Base-by-base conservation (phyloP, 345 rosid species). In the Erysimum cheiranthoides region DNA sequence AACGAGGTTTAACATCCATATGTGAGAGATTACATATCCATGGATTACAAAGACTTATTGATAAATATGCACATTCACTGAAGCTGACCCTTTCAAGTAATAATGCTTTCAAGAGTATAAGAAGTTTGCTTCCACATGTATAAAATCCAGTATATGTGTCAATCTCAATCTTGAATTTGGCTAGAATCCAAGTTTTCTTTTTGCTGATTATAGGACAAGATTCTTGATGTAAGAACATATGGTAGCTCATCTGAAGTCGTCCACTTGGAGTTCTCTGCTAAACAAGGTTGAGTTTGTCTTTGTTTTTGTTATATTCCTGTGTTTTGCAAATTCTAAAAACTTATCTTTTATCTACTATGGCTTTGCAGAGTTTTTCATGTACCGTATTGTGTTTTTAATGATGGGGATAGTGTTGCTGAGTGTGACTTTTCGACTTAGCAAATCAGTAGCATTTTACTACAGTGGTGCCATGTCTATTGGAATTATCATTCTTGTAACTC, bases 81-180 rank as follows among this genome's bases (percentile, higher is more conserved):
- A 93, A 82, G 79, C 66, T 90, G 82, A 84, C 79, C 45, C 81
- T 90, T 81, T 70, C 66, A 14, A 78, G 66, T 42, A 81, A 76
- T 42, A 81, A 74, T 27, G 69, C 74, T 78, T 79, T 83, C 17
- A 69, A 63, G 73, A 75, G 61, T 34, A 70, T 85, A 38, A n/a
- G 91, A 86, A 65, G 83, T 87, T 78, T 93, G 98, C 78, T 90
- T 93, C 82, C 94, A 93, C 66, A 81, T 89, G 98, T 93, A 18
- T 31, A 28, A 30, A 39, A 52, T 51, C 36, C 4, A 36, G 25
- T 5, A 28, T 68, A 13, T 27, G 4, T 40, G 1, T 40, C 31
- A 28, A 40, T 40, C 50, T 38, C 36, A 36, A 6, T 4, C n/a
- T 2, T 68, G 62, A 1, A 40, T 68, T 54, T 54, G 3, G 12